Evolutionary conservation across 805 yeast genomes (phyloP), one percentile per base, ranked within the genome.

Genomic region (Yarrowia sp.): DNA sequence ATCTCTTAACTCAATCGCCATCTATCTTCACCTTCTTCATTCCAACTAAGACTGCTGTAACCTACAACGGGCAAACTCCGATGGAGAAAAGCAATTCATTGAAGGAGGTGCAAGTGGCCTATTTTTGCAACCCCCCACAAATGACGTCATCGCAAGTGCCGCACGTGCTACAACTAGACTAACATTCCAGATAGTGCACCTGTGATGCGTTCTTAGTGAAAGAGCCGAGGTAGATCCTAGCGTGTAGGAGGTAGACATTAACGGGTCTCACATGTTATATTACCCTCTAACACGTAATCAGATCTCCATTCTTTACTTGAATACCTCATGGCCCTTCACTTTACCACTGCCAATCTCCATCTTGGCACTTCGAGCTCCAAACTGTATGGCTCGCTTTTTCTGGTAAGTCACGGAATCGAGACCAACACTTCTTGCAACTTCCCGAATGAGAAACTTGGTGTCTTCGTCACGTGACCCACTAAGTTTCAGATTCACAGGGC

Each of bases 311-410:
- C 11, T 4, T 7, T 52, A 38, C 32, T 16, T 43, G 19, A 72
- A 67, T 8, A 46, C 42, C 56, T 72, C 95, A 0, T 93, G 89
- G 0, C 98, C 98, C 73, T 87, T 89, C 49, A 85, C 81, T 72
- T 86, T 89, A 4, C 93, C 89, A 53, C 89, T 85, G 0, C 94
- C 94, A 3, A 87, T 82, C 71, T 90, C 93, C 89, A 95, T 87
- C 77, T 94, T 96, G 0, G 99, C 99, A 75, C 97, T 89, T 71
- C 90, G 88, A 0, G 98, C 91, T 0, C 99, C 99, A 77, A 95
- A 95, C 75, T 95, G 99, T 70, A 95, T 92, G 0, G 99, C 99
- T 58, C 99, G 82, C 75, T 95, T 95, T 1, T 89, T 86, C 75
- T 95, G 98, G 26, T 82, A 80, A 16, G 86, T 79, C 0, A 92